Conservation (phyloP, 2,329 filamentous ascomycete species). For the Neofusicoccum sp. region DNA sequence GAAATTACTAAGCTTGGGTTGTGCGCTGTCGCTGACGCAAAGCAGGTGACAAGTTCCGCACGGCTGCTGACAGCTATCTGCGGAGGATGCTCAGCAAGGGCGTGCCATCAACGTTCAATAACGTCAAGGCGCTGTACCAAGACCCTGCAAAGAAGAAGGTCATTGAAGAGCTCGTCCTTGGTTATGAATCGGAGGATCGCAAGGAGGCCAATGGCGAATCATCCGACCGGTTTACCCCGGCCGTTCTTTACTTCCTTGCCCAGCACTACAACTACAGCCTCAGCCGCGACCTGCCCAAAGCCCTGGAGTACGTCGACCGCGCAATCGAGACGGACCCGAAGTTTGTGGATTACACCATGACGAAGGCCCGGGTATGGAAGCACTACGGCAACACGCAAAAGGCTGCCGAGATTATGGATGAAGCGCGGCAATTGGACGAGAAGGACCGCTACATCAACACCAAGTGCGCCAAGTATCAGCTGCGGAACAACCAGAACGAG, state of each 20-base stretch:
- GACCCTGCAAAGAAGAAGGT: conserved; percentile 76
- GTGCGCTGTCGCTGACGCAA: neutral
- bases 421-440: conserved; percentile 80
- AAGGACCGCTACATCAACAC: conserved; percentile 98
- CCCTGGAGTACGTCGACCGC: conserved; percentile 79
- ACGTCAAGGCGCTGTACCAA: conserved; percentile 89
- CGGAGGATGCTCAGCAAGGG: conserved; percentile 86
- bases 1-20: neutral
- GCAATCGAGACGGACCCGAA: conserved; percentile 78
- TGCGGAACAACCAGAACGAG: conserved; percentile 89
- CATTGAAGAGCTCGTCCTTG: conserved; percentile 74
- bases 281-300: conserved; percentile 81
- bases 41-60: conserved; percentile 74
- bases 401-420: conserved; percentile 86
- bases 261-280: conserved; percentile 95
- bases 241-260: conserved; percentile 88
- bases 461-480: conserved; percentile 94
- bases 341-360: conserved; percentile 91
- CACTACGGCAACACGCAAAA: conserved; percentile 78
- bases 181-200: conserved; percentile 68
- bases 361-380: conserved; percentile 92
- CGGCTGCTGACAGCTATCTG: conserved; percentile 78
- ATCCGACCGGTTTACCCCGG: conserved; percentile 67
- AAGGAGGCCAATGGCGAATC: conserved; percentile 51
- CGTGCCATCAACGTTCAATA: conserved; percentile 94